Evolutionary conservation across 1,284 basidiomycete species (phyloP), one percentile per base, ranked within the genome.

Genomic region (Fomitopsis palustris): DNA sequence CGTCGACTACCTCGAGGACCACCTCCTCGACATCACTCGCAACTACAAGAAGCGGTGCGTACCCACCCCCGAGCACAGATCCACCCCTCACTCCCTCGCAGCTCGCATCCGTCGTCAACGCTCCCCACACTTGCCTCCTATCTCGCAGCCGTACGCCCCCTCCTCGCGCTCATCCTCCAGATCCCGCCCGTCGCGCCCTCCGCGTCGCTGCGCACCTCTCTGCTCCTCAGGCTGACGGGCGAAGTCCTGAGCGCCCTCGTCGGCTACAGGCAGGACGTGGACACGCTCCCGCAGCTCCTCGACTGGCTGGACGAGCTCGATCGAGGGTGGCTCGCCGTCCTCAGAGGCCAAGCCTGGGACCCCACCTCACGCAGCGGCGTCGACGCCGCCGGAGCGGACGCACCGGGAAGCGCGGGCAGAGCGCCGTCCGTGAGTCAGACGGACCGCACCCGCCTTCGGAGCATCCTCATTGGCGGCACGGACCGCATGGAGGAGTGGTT

Each of bases 21-120:
- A 78, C 55, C 84, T 90, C 61, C 74, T 90, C 17, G 78, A 86
- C 16, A 72, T 90, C 35, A 87, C 81, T 25, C 74, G 87, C 23
- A 81, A 82, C 38, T 88, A 79, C 74, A 90, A 87, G 72, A 92
- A 89, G 73, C 82, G 89, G 88, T 88, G 58, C 42, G 82, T 75
- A 14, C 23, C 17, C 12, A 7, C 38, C 41, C 39, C 29, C 42
- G 23, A n/a, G 2, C 16, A 42, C 23, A 37, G 31, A 1, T 33
- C 17, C 37, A 5, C n/a, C 25, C 53, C 17, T n/a, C 14, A 47
- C 47, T 31, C 9, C n/a, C 17, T 56, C 21, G 6, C 64, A 87
- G 85, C 37, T 79, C 81, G 49, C 83, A 85, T 53, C 79, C 79
- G 1, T 80, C 81, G 1, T 79, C 81, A n/a, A 75, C 70, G 1